Percentiles rank a stretch among this genome's conserved stretches.
Conservation (phyloP, 2,329 filamentous ascomycete genomes). For the Fusarium armeniacum region DNA sequence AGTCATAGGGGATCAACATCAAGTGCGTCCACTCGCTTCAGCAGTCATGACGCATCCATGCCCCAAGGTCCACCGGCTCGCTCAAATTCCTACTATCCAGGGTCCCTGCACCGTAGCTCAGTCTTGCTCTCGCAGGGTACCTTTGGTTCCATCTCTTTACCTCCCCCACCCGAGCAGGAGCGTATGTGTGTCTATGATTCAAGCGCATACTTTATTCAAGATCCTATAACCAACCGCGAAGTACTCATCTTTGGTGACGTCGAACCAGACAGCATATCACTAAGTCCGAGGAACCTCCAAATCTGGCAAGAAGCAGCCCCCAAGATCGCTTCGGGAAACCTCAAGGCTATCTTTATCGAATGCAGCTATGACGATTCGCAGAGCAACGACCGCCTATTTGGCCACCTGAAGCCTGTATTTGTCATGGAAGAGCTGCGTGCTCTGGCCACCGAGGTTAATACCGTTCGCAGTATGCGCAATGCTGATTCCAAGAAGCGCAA, state of each 20-base stretch:
- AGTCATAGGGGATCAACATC: constrained; percentile 72
- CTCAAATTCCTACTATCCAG: constrained; percentile 48
- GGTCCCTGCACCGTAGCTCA: constrained; percentile 43
- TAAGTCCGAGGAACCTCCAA: constrained; percentile 82
- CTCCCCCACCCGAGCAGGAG: constrained; percentile 57
- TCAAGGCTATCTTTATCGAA: constrained; percentile 92
- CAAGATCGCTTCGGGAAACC: constrained; percentile 79
- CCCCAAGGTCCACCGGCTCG: constrained; percentile 46
- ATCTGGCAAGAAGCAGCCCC: constrained; percentile 92
- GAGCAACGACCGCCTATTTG: constrained; percentile 83
- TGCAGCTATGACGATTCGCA: constrained; percentile 91
- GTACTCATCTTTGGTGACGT: constrained; percentile 96
- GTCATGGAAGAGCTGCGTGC: constrained; percentile 82
- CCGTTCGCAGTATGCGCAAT: constrained; percentile 58
- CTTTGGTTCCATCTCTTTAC: constrained; percentile 44
- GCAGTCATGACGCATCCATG: constrained; percentile 63
- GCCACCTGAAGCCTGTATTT: constrained; percentile 88
- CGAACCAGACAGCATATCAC: constrained; percentile 88
- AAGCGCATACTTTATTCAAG: constrained; percentile 92
- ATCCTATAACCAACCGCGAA: constrained; percentile 77
- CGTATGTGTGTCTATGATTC: constrained; percentile 82
- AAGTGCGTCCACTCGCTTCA: constrained; percentile 64
- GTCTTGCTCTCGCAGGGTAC: constrained; percentile 53
- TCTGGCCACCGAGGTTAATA: constrained; percentile 79
- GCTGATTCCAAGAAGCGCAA: constrained; percentile 74